Conservation (phyloP, 495 filamentous ascomycete genomes). For the Schizothecium vesticola region DNA sequence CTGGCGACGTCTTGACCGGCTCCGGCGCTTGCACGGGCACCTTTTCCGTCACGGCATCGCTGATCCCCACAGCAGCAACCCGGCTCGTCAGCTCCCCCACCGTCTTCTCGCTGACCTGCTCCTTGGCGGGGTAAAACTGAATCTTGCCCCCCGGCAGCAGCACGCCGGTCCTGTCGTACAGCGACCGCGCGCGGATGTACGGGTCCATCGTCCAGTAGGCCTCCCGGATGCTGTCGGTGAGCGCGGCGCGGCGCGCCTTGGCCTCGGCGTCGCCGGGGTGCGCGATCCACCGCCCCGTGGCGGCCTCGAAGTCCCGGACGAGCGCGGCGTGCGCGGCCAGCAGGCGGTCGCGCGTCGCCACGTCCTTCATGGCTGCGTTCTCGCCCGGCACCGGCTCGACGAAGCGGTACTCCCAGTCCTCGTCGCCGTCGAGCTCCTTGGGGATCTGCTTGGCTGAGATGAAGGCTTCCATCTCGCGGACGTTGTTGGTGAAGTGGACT, state of each 20-base stretch:
- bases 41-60: neutral
- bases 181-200: conserved; percentile 63
- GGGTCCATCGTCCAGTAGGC: conserved; percentile 86
- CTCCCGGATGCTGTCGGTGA: conserved; percentile 57
- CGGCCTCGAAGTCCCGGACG: conserved; percentile 63
- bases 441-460: conserved; percentile 66
- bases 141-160: conserved; percentile 60
- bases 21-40: conserved; percentile 17
- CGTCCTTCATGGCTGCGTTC: conserved; percentile 66
- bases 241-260: conserved; percentile 42
- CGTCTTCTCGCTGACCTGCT: conserved; percentile 24
- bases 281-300: conserved; percentile 65
- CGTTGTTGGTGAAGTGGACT: conserved; percentile 86
- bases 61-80: conserved; percentile 8
- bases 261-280: conserved; percentile 31
- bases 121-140: conserved; percentile 56
- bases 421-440: conserved; percentile 75
- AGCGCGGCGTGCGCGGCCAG: conserved; percentile 53
- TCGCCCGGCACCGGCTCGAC: conserved; percentile 68
- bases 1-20: conserved; percentile 37
- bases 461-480: conserved; percentile 72
- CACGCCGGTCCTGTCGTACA: conserved; percentile 71
- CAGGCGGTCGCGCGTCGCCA: conserved; percentile 54
- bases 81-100: conserved; percentile 27
- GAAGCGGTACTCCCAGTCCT: conserved; percentile 77